Evolutionary conservation across 164 flowering plant species (phyloP).

Genomic region (Tinospora cordifolia): DNA sequence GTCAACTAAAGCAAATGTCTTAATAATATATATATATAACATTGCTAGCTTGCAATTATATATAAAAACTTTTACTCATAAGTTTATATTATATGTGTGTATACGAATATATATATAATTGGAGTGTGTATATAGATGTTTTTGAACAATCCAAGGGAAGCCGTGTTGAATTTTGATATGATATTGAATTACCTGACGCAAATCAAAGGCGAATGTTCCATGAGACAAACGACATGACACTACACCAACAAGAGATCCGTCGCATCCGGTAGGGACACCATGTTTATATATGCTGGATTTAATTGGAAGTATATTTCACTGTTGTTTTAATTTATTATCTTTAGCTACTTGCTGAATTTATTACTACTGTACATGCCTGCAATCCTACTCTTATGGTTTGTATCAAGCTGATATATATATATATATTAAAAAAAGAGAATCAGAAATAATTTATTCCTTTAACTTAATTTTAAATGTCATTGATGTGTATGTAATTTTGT

Average conservation of each 20-base stretch:
- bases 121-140: not conserved
- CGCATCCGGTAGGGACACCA: not conserved
- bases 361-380: slow-evolving; percentile 3
- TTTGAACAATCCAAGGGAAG: not conserved
- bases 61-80: no score
- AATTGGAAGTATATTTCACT: no score
- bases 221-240: not conserved
- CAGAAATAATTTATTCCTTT: no score
- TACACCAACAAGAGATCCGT: not conserved
- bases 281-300: not conserved
- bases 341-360: no score
- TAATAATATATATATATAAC: no score
- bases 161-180: not conserved
- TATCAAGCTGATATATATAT: not conserved
- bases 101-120: no score
- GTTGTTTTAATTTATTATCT: no score
- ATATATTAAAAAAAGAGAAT: not conserved
- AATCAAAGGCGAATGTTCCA: not conserved
- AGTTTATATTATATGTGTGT: no score
- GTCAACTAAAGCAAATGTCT: no score
- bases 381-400: not conserved
- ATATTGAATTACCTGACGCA: not conserved
- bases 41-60: not conserved
- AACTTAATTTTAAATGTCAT: no score
- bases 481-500: no score